Evolutionary conservation across 169 alveolate species (phyloP).

Genomic region (Perkinsus marinus): DNA sequence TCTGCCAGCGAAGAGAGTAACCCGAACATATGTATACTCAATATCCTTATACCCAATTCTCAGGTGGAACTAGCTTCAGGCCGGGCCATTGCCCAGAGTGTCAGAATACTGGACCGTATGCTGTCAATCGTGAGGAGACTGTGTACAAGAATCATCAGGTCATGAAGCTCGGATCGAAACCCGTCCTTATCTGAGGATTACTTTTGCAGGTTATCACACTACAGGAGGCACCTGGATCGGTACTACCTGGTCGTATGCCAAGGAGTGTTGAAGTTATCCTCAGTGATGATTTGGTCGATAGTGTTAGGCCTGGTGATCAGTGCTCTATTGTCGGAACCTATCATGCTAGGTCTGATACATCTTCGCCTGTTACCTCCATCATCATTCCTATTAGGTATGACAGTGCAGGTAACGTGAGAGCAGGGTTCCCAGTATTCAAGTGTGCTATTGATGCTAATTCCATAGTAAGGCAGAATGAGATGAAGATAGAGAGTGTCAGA

Average conservation of each 20-base stretch:
- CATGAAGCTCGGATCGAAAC: too few relatives aligned
- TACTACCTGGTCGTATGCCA: constrained; percentile 92
- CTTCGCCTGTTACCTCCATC: not conserved
- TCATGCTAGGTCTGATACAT: constrained; percentile 72
- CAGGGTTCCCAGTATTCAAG: constrained; percentile 43
- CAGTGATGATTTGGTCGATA: constrained; percentile 90
- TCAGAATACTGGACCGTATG: not conserved
- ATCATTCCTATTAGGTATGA: not conserved
- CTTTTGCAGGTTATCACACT: not conserved
- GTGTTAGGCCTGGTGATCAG: constrained; percentile 98
- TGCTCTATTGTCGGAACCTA: constrained; percentile 90
- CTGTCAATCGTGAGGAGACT: constrained; percentile 34
- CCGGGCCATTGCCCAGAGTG: not conserved
- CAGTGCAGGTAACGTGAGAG: constrained; percentile 67
- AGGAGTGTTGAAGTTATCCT: constrained; percentile 87
- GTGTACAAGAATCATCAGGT: constrained; percentile 84
- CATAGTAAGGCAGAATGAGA: constrained; percentile 3
- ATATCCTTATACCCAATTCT: not conserved
- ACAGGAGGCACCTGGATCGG: constrained; percentile 17
- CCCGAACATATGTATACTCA: not conserved
- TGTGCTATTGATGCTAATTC: constrained; percentile 12
- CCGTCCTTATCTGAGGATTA: too few relatives aligned
- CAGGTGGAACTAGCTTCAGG: not conserved
- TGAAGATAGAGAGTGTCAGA: constrained; percentile 2
- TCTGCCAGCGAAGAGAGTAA: not conserved